Evolutionary conservation across 23 red algal species (phyloP).

Genomic region (Agarophyton chilense): DNA sequence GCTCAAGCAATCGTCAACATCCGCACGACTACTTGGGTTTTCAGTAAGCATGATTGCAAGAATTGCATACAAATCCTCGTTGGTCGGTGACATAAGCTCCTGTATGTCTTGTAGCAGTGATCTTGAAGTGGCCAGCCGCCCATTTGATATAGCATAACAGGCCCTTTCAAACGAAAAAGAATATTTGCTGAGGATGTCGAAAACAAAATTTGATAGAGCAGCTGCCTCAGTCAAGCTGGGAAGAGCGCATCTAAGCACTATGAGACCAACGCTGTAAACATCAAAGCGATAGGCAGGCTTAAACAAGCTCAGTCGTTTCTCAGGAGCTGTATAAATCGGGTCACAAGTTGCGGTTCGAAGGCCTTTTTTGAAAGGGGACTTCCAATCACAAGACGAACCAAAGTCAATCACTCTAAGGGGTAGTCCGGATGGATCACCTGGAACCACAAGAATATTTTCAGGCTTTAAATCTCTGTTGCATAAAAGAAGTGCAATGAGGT

Average conservation of each 20-base stretch:
- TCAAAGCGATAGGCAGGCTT: slow-evolving; percentile 77
- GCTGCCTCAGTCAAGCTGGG: slow-evolving; percentile 53
- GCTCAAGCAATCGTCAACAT: slow-evolving; percentile 47
- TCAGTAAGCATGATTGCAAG: slow-evolving; percentile 52
- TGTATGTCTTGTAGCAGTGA: slow-evolving; percentile 8
- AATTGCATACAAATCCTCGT: slow-evolving; percentile 60
- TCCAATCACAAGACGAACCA: slow-evolving; percentile 83
- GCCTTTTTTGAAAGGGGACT: slow-evolving; percentile 71
- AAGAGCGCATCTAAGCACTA: slow-evolving; percentile 66
- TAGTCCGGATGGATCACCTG: slow-evolving; percentile 11
- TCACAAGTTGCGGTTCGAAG: slow-evolving; percentile 72
- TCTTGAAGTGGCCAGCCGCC: neutral
- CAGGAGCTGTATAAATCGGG: slow-evolving; percentile 82
- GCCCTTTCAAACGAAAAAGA: slow-evolving; percentile 37
- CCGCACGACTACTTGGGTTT: slow-evolving; percentile 49
- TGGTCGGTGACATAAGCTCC: slow-evolving; percentile 9
- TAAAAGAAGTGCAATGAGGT: neutral
- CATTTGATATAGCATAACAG: slow-evolving; percentile 17
- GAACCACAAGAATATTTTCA: slow-evolving; percentile 77
- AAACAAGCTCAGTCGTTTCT: slow-evolving; percentile 67
- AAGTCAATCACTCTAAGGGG: slow-evolving; percentile 84
- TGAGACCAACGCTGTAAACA: slow-evolving; percentile 87
- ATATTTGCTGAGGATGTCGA: slow-evolving; percentile 2
- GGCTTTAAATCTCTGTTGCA: slow-evolving; percentile 81
- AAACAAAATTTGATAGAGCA: slow-evolving; percentile 46